phyloP scores from a whole-genome alignment of 768 basidiomycete genomes.

The Boletus sp. region DNA sequence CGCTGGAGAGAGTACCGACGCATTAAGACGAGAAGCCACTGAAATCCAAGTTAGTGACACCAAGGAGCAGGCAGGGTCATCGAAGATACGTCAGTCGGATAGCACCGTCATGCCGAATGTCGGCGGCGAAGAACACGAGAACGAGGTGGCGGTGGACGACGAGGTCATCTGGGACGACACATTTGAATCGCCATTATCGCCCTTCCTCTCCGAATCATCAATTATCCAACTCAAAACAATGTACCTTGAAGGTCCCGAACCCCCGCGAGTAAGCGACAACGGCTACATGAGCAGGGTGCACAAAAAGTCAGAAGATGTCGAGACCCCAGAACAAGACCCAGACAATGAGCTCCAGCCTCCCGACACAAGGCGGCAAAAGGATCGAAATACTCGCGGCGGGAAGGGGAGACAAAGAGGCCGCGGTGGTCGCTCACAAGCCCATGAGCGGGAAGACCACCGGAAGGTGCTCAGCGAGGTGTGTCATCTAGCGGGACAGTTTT shows the following conservation, averaged over 20 bases:
- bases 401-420: conserved; percentile 45
- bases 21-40: conserved; percentile 12
- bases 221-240: conserved; percentile 67
- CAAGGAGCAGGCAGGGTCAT: not conserved
- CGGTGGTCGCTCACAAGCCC: conserved; percentile 38
- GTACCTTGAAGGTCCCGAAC: conserved; percentile 77
- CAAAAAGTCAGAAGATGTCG: conserved; percentile 30
- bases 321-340: conserved; percentile 12
- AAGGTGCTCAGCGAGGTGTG: conserved; percentile 81
- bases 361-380: conserved; percentile 36
- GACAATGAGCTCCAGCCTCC: conserved; percentile 21
- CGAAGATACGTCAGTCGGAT: conserved; percentile 2
- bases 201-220: conserved; percentile 60
- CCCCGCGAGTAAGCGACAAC: conserved; percentile 66
- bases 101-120: not conserved
- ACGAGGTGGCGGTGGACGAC: conserved; percentile 1
- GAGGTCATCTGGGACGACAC: conserved; percentile 64
- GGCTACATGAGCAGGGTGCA: conserved; percentile 64
- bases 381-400: conserved; percentile 40
- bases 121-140: not conserved
- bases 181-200: conserved; percentile 51
- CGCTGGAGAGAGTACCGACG: conserved; percentile 15
- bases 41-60: conserved; percentile 7
- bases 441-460: conserved; percentile 59
- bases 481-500: conserved; percentile 23